Percentiles rank a stretch among this genome's conserved stretches.
Conservation (phyloP, 2,329 filamentous ascomycete species). For the Calonectria multiphialidica region DNA sequence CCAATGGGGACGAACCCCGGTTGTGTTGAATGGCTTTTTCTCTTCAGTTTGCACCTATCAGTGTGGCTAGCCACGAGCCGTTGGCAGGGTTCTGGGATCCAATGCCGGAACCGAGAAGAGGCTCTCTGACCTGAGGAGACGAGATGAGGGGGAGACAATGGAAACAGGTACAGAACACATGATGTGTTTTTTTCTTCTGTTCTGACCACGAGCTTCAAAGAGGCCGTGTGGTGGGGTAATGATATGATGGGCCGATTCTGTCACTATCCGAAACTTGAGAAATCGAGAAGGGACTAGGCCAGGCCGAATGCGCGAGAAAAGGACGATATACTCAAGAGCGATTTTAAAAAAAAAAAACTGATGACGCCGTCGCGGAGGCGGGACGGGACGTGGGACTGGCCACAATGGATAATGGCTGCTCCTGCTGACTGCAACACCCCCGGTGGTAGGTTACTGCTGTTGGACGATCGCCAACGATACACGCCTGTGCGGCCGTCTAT, state of each 20-base stretch:
- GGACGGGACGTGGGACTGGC: conserved; percentile 11
- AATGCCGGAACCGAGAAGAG: conserved; percentile 25
- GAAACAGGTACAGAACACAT: neutral
- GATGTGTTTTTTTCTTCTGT: neutral
- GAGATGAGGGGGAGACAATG: neutral
- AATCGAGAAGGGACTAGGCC: neutral
- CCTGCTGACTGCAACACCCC: conserved; percentile 7
- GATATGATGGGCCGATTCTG: conserved; percentile 17
- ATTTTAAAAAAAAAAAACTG: neutral
- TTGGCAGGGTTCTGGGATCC: conserved; percentile 30
- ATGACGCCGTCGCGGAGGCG: neutral
- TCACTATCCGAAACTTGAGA: neutral
- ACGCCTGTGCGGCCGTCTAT: conserved; percentile 29
- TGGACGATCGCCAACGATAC: neutral
- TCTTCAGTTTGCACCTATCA: conserved; percentile 33
- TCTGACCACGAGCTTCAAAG: conserved; percentile 2
- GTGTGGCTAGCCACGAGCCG: conserved; percentile 7
- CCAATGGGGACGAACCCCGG: conserved; percentile 9
- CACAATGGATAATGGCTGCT: neutral
- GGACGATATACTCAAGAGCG: neutral
- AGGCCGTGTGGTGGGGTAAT: conserved; percentile 3
- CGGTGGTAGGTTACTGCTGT: neutral
- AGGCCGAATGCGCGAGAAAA: neutral
- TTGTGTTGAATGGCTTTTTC: conserved; percentile 9
- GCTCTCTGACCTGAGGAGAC: conserved; percentile 17